Evolutionary conservation across 768 basidiomycete species (phyloP).

Genomic region (Psilocybe tampanensis): DNA sequence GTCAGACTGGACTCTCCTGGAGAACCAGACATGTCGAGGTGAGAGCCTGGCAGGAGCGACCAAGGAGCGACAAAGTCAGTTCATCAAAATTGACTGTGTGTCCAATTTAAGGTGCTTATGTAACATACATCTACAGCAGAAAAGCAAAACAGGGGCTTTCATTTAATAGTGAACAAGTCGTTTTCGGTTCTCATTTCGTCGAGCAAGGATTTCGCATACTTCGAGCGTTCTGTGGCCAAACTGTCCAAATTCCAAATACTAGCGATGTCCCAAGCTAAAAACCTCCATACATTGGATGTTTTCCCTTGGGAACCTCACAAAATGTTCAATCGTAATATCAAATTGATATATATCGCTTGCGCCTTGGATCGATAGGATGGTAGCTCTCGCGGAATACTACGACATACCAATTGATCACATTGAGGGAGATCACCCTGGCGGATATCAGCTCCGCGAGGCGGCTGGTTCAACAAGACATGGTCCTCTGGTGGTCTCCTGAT

Average conservation of each 20-base stretch:
- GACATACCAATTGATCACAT: constrained; percentile 93
- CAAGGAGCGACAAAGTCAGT: too few relatives aligned
- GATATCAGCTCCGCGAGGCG: constrained; percentile 92
- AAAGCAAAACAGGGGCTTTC: background rate
- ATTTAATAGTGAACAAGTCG: constrained; percentile 59
- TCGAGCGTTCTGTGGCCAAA: constrained; percentile 71
- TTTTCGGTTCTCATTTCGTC: constrained; percentile 85
- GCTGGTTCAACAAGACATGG: constrained; percentile 82
- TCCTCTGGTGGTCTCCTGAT: constrained; percentile 96
- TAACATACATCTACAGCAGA: background rate
- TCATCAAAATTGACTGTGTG: background rate
- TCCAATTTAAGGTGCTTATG: constrained; percentile 8
- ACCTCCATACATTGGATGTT: constrained; percentile 70
- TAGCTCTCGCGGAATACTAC: constrained; percentile 85
- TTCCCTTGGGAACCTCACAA: constrained; percentile 91
- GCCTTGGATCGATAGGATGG: constrained; percentile 75
- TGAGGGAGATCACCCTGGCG: constrained; percentile 88
- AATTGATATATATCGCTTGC: constrained; percentile 82
- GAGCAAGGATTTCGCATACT: constrained; percentile 80
- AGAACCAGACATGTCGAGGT: background rate
- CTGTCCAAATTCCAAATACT: constrained; percentile 85
- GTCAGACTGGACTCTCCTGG: background rate
- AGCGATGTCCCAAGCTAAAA: constrained; percentile 81
- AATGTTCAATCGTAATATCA: constrained; percentile 81
- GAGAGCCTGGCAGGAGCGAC: too few relatives aligned